Evolutionary conservation across 495 filamentous ascomycete species (phyloP).

Genomic region (Penicillium macrosclerotiorum): DNA sequence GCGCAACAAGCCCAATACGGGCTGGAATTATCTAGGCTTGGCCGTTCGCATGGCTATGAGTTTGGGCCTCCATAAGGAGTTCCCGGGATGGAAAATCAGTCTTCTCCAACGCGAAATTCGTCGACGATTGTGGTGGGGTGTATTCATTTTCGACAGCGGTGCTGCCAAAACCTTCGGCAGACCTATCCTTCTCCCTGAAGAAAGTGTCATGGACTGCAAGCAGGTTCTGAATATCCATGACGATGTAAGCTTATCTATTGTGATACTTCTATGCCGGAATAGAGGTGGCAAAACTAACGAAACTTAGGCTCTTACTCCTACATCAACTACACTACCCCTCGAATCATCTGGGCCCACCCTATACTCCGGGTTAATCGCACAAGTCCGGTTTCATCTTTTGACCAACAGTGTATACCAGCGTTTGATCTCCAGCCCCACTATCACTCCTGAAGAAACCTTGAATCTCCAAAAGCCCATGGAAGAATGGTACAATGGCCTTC

Average conservation of each 20-base stretch:
- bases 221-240: constrained; percentile 51
- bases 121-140: constrained; percentile 46
- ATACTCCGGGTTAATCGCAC: constrained; percentile 49
- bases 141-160: constrained; percentile 49
- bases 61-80: constrained; percentile 55
- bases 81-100: constrained; percentile 52
- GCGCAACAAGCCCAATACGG: constrained; percentile 54
- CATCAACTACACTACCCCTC: constrained; percentile 39
- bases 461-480: constrained; percentile 46
- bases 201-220: constrained; percentile 47
- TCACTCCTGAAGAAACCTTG: constrained; percentile 47
- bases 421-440: constrained; percentile 49
- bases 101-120: constrained; percentile 49
- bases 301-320: constrained; percentile 36
- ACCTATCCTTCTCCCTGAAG: constrained; percentile 46
- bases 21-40: constrained; percentile 53
- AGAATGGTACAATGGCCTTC: constrained; percentile 45
- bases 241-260: constrained; percentile 21
- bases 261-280: not conserved
- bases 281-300: not conserved
- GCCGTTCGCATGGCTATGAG: constrained; percentile 54
- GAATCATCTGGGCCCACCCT: constrained; percentile 46
- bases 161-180: constrained; percentile 49
- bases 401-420: constrained; percentile 52
- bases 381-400: constrained; percentile 47